A percentile compares a stretch with the other conserved stretches of the same genome.
Conservation (phyloP, 179 eudicot genomes). For the Gypsophila paniculata region DNA sequence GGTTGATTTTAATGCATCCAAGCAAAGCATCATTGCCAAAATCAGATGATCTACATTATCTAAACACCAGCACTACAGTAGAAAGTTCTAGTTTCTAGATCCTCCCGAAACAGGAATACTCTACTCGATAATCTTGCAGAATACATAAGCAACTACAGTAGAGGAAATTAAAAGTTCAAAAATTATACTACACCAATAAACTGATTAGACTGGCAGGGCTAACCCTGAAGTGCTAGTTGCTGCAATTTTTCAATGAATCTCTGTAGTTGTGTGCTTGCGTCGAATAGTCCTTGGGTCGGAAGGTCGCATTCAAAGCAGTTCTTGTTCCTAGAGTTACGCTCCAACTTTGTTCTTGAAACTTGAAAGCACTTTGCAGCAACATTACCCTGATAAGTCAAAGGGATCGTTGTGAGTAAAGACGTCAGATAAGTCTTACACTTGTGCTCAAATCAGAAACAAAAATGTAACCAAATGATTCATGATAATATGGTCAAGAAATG, state of each 20-base stretch:
- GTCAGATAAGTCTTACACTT: too few relatives aligned
- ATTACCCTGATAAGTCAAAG: too few relatives aligned
- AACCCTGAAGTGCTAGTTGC: neutral
- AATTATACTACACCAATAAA: neutral
- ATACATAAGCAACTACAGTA: too few relatives aligned
- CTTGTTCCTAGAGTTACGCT: neutral
- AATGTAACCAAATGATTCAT: too few relatives aligned
- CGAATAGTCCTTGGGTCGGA: neutral
- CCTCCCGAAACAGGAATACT: neutral
- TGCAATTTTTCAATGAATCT: neutral
- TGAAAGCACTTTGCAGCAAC: too few relatives aligned
- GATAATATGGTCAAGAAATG: too few relatives aligned
- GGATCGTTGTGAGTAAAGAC: too few relatives aligned
- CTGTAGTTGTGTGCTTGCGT: neutral
- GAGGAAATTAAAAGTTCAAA: too few relatives aligned
- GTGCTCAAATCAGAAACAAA: too few relatives aligned
- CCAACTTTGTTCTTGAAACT: too few relatives aligned
- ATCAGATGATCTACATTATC: constrained; percentile 3
- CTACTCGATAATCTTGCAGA: neutral
- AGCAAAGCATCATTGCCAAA: neutral
- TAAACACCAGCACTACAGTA: neutral
- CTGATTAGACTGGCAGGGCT: neutral
- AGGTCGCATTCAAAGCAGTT: neutral
- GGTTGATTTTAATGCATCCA: neutral
- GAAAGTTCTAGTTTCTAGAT: constrained; percentile 1